Conservation (phyloP, 2,329 filamentous ascomycete genomes). For the Anisogramma anomala region DNA sequence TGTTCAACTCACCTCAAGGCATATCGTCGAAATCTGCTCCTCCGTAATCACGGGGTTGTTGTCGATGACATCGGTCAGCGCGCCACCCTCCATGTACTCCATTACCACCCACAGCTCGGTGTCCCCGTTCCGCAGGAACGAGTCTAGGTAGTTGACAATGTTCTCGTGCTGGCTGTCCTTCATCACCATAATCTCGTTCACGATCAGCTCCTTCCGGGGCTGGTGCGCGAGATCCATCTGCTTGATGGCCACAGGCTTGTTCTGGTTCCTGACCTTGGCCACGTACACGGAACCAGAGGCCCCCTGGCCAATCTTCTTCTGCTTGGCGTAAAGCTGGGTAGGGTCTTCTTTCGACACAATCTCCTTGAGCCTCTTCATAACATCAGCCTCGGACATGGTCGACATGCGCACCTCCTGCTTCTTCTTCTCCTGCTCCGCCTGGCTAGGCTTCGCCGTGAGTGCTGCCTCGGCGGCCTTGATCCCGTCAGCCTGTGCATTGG, state of each 20-base stretch:
- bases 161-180: constrained; percentile 97
- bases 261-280: constrained; percentile 77
- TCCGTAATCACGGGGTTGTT: constrained; percentile 91
- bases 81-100: constrained; percentile 99
- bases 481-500: constrained; percentile 46
- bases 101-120: constrained; percentile 98
- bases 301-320: constrained; percentile 98
- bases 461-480: constrained; percentile 86
- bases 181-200: constrained; percentile 99
- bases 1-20: constrained; percentile 64
- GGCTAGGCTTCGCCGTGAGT: constrained; percentile 67
- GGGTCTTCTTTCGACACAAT: constrained; percentile 94
- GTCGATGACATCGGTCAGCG: constrained; percentile 95
- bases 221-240: constrained; percentile 99
- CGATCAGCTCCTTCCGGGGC: constrained; percentile 93
- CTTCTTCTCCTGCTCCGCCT: constrained; percentile 66
- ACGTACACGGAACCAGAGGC: constrained; percentile 97
- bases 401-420: constrained; percentile 96
- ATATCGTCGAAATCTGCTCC: constrained; percentile 96
- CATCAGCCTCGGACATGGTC: constrained; percentile 91
- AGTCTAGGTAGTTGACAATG: constrained; percentile 97
- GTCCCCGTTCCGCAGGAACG: constrained; percentile 89
- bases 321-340: constrained; percentile 91
- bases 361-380: constrained; percentile 90
- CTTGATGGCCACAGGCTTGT: constrained; percentile 73